Evolutionary conservation across 441 rosid species (phyloP).

Genomic region (Gossypium schwendimanii): DNA sequence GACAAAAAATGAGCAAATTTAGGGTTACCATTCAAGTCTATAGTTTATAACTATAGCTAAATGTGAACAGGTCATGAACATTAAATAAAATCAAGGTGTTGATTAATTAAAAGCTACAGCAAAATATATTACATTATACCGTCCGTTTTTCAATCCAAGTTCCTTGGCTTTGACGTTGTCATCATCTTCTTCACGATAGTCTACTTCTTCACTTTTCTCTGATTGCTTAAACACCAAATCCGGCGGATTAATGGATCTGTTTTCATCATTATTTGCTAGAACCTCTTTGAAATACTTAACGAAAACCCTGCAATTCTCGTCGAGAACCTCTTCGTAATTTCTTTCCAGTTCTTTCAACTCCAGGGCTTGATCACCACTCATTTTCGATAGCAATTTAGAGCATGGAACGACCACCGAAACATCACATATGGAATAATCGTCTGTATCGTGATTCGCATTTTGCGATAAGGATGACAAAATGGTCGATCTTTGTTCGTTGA

Average conservation of each 20-base stretch:
- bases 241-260: slow-evolving; percentile 24
- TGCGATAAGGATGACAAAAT: slow-evolving; percentile 24
- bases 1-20: not conserved
- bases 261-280: slow-evolving; percentile 20
- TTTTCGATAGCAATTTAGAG: slow-evolving; percentile 41
- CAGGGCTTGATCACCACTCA: slow-evolving; percentile 45
- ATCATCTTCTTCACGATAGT: slow-evolving; percentile 15
- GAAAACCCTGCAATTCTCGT: slow-evolving; percentile 50
- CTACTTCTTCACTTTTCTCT: slow-evolving; percentile 8
- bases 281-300: slow-evolving; percentile 39
- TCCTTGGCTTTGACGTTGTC: slow-evolving; percentile 24
- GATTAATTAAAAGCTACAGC: not conserved
- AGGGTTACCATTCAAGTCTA: not conserved
- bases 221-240: slow-evolving; percentile 21
- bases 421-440: slow-evolving; percentile 23
- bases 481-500: slow-evolving; percentile 34
- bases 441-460: slow-evolving; percentile 6
- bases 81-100: not conserved
- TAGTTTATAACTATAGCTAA: not conserved
- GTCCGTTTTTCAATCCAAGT: slow-evolving; percentile 31
- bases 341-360: slow-evolving; percentile 48
- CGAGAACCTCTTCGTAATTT: slow-evolving; percentile 39
- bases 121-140: slow-evolving; percentile 49
- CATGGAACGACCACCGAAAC: slow-evolving; percentile 30
- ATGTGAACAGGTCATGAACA: not conserved